Evolutionary conservation across 192 early-diverging fungal species (phyloP), one percentile per base, ranked within the genome.

Genomic region (Jimgerdemannia flammicorona): DNA sequence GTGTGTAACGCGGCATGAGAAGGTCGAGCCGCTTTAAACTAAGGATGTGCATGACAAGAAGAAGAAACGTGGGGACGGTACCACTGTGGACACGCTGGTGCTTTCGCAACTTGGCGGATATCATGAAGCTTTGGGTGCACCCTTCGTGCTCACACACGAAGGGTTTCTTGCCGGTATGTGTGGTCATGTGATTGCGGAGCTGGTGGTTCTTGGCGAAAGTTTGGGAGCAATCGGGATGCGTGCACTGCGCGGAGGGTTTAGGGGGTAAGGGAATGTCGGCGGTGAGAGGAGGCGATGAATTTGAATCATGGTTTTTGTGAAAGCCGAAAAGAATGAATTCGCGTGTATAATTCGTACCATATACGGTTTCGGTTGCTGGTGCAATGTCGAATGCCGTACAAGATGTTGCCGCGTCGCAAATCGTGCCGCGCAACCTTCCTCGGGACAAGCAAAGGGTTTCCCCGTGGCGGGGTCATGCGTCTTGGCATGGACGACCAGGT

Each of bases 121-220:
- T 76, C 10, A 74, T 73, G 65, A 84, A 86, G 42, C 81, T 83
- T n/a, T 65, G 79, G 2, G 72, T 70, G 49, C 85, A 86, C 4
- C 72, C 79, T 8, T 78, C 75, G 14, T 72, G 44, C 1, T 74
- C 70, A 54, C 85, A 86, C 14, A 79, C 80, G 44, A 79, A 78
- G 0, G 80, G 83, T 70, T 79, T 78, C 65, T 78, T 70, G 59
- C 79, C 77, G 43, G 81, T 79, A 64, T 86, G 85, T 17, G 77
- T 74, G 59, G 77, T 81, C 14, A 82, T 72, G 68, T 86, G 85
- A 40, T 75, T 73, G 43, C 80, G 79, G 44, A 86, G 67, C 64
- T 83, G 79, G 71, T 75, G 75, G 59, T 71, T 74, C 49, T 86
- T 82, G 3, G 63, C 66, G 70, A 83, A 86, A 1, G 76, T 71